Percentiles rank a stretch among this genome's conserved stretches.
Evolutionary conservation across 1,284 basidiomycete species (phyloP).

Genomic region (Cystobasidiaceae sp.): DNA sequence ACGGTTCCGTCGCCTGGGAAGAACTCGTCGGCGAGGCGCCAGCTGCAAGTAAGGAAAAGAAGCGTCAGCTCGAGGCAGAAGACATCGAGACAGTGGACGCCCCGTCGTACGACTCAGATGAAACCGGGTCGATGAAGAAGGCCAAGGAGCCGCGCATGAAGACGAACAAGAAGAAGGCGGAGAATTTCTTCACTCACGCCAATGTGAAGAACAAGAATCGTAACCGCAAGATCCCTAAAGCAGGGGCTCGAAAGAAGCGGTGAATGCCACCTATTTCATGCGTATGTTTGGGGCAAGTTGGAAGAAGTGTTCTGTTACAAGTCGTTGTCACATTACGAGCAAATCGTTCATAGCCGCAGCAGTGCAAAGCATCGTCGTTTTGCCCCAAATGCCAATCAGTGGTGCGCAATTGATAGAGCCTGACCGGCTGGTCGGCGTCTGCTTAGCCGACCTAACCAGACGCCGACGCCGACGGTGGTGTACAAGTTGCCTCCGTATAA

Average conservation of each 20-base stretch:
- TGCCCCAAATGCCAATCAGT: not conserved
- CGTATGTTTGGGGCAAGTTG: not conserved
- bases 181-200: constrained; percentile 71
- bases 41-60: constrained; percentile 24
- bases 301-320: not conserved
- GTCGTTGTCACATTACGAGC: no score
- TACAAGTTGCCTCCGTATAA: no score
- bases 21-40: constrained; percentile 28
- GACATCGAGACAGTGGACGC: constrained; percentile 36
- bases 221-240: constrained; percentile 20
- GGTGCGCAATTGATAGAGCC: no score
- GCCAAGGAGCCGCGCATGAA: constrained; percentile 73
- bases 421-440: no score
- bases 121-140: not conserved
- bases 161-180: constrained; percentile 86
- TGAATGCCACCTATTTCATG: not conserved
- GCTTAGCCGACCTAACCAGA: no score
- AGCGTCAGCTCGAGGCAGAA: constrained; percentile 37
- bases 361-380: not conserved
- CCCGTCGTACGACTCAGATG: constrained; percentile 32
- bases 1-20: constrained; percentile 28
- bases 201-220: constrained; percentile 37
- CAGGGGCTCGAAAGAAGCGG: constrained; percentile 16
- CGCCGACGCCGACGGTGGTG: not conserved
- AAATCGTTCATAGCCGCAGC: not conserved